These are phyloP conservation scores for Orbilia brochopaga DNA, from an alignment of 2,329 filamentous ascomycete species.

Conservation along the genomic window DNA sequence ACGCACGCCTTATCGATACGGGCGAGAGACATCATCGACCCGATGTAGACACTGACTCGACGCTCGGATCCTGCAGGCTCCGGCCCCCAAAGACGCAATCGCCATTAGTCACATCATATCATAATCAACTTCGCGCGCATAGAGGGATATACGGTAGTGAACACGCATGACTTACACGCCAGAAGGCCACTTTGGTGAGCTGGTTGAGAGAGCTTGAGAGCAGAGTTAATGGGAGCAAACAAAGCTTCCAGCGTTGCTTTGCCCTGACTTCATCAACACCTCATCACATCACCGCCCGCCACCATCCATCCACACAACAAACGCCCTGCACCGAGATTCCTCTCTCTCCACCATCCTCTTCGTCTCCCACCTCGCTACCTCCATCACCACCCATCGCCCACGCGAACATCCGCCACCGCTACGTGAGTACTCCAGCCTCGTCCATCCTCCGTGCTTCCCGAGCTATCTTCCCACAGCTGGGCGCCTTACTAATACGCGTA, in stretches of 20 bases:
- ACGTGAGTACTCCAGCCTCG: slow-evolving; percentile 20
- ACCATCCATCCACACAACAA: slow-evolving; percentile 1
- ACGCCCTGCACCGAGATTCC: slow-evolving; percentile 16
- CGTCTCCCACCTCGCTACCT: slow-evolving; percentile 1
- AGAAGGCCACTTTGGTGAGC: too few species aligned
- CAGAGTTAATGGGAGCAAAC: neutral
- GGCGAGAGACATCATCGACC: neutral
- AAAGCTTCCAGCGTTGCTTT: neutral
- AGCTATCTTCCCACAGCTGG: slow-evolving; percentile 6
- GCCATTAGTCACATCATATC: too few species aligned
- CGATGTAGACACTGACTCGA: neutral
- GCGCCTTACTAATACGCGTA: slow-evolving; percentile 37
- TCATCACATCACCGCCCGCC: slow-evolving; percentile 5
- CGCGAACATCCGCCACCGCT: neutral
- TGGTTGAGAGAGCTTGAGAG: neutral
- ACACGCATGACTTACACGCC: too few species aligned
- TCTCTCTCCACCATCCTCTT: slow-evolving; percentile 11
- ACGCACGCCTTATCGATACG: neutral
- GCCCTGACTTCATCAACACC: slow-evolving; percentile 20
- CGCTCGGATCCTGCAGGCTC: neutral
- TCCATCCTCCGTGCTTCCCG: slow-evolving; percentile 1
- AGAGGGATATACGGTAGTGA: too few species aligned
- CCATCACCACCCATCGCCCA: slow-evolving; percentile 10
- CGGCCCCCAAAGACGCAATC: too few species aligned
- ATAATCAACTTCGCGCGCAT: too few species aligned